Conservation (phyloP, 345 rosid genomes). For the Schrenkiella parvula region DNA sequence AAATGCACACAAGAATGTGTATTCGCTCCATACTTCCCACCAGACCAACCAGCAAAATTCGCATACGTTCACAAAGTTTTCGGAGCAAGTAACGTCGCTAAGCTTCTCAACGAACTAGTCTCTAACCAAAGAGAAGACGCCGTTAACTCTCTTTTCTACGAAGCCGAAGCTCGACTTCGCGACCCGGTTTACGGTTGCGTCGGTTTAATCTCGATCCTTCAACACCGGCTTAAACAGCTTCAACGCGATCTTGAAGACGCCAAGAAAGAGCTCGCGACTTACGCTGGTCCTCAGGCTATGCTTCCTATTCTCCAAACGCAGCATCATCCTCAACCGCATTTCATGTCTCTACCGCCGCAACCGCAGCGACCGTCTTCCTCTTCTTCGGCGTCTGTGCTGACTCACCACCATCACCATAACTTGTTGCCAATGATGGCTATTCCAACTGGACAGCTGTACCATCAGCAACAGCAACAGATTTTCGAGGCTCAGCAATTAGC, state of each 20-base stretch:
- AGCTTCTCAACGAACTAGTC: slow-evolving; percentile 51
- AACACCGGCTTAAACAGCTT: slow-evolving; percentile 51
- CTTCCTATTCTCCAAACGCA: slow-evolving; percentile 38
- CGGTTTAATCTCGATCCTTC: slow-evolving; percentile 63
- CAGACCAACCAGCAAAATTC: slow-evolving; percentile 58
- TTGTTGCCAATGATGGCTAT: slow-evolving; percentile 50
- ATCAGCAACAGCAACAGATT: slow-evolving; percentile 32
- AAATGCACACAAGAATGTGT: slow-evolving; percentile 67
- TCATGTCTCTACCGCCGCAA: slow-evolving; percentile 25
- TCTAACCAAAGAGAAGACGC: slow-evolving; percentile 58
- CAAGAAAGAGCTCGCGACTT: slow-evolving; percentile 52
- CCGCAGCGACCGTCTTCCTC: slow-evolving; percentile 34
- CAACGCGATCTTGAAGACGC: slow-evolving; percentile 48
- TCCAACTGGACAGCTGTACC: slow-evolving; percentile 25
- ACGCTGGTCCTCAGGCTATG: slow-evolving; percentile 40
- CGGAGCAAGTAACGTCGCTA: slow-evolving; percentile 64
- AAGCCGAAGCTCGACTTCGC: slow-evolving; percentile 65
- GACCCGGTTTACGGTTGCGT: slow-evolving; percentile 91
- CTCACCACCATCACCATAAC: slow-evolving; percentile 30
- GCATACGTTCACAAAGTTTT: slow-evolving; percentile 49
- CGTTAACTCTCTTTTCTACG: slow-evolving; percentile 58
- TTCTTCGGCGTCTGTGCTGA: slow-evolving; percentile 22
- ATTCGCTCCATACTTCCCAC: slow-evolving; percentile 68
- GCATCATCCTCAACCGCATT: slow-evolving; percentile 25
- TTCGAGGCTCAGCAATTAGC: slow-evolving; percentile 55